Conservation (phyloP, 2,329 filamentous ascomycete species). For the Ilyonectria destructans region DNA sequence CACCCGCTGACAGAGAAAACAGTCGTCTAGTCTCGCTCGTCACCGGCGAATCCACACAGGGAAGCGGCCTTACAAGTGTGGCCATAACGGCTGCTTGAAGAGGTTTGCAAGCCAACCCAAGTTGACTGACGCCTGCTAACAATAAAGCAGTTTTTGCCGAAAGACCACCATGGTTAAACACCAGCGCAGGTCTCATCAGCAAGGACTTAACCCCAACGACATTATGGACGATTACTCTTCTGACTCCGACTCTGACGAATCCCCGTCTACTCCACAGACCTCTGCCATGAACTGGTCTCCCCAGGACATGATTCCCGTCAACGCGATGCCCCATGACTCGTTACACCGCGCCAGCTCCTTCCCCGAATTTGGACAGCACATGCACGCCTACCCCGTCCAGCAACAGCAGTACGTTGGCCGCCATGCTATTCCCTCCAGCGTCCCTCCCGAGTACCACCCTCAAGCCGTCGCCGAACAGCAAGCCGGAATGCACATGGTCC, state of each 20-base stretch:
- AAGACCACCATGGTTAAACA: slow-evolving; percentile 83
- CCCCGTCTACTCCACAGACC: slow-evolving; percentile 72
- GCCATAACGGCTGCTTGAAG: slow-evolving; percentile 74
- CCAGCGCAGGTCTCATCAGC: slow-evolving; percentile 74
- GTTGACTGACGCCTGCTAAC: slow-evolving; percentile 38
- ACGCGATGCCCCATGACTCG: slow-evolving; percentile 55
- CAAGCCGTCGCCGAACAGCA: slow-evolving; percentile 62
- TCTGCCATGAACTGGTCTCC: slow-evolving; percentile 68
- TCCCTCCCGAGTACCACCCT: slow-evolving; percentile 62
- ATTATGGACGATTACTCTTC: slow-evolving; percentile 69
- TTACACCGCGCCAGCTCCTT: slow-evolving; percentile 71
- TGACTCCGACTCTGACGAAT: slow-evolving; percentile 72
- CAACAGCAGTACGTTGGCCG: slow-evolving; percentile 63
- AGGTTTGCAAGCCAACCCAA: slow-evolving; percentile 60
- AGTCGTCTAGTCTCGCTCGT: slow-evolving; percentile 78
- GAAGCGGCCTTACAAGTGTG: slow-evolving; percentile 77
- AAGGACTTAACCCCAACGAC: slow-evolving; percentile 71
- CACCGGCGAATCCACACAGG: slow-evolving; percentile 78
- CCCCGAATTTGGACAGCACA: slow-evolving; percentile 68
- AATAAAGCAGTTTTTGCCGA: slow-evolving; percentile 74
- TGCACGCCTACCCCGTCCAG: slow-evolving; percentile 59
- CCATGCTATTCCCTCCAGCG: slow-evolving; percentile 62
- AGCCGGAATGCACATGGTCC: slow-evolving; percentile 63
- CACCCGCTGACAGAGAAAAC: slow-evolving; percentile 31
- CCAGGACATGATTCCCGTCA: slow-evolving; percentile 59